Base-by-base conservation (phyloP, 495 filamentous ascomycete species). In the Penicillium robsamsonii region DNA sequence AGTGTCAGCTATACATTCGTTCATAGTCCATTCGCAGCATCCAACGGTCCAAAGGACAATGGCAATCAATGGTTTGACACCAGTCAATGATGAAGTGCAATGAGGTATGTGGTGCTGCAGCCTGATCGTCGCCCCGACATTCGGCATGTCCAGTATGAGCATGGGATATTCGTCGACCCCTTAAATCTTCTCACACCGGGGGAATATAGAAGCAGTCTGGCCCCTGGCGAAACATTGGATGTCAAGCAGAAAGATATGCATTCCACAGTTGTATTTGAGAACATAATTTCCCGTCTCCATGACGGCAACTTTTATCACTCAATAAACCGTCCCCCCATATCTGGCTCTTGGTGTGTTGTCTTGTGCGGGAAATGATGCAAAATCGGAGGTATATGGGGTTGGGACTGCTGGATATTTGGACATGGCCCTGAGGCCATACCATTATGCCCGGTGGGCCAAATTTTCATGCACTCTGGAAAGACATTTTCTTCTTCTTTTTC, bases 41-140 rank as follows among this genome's bases (percentile, higher is more conserved):
- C 24, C 35, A 52, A 53, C 38, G n/a, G 25, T 24, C 27, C 38
- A 47, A 50, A 42, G 27, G 25, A 13, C 15, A 51, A 40, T 29
- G n/a, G 3, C 10, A 37, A 37, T 49, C 11, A 49, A 41, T 40
- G 11, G 49, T 56, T 56, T 53, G 42, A 43, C 27, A 37, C 42
- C 25, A 38, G 47, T 31, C 40, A 24, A 41, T 27, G 18, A 42
- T 44, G 7, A 5, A 37, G 17, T 37, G 22, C 43, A 38, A 12
- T 51, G 42, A 59, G 50, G 65, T 65, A 66, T 68, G 62, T 62
- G 64, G 59, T 68, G 65, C 62, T 60, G 53, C 42, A 63, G 58
- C 30, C 55, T 51, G 58, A 59, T 63, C 57, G 17, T 60, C 51
- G n/a, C 31, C 29, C 55, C 30, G 25, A 57, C 44, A 31, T 33